Conservation (phyloP, 1,284 basidiomycete genomes). For the Apiotrichum akiyoshidainum region DNA sequence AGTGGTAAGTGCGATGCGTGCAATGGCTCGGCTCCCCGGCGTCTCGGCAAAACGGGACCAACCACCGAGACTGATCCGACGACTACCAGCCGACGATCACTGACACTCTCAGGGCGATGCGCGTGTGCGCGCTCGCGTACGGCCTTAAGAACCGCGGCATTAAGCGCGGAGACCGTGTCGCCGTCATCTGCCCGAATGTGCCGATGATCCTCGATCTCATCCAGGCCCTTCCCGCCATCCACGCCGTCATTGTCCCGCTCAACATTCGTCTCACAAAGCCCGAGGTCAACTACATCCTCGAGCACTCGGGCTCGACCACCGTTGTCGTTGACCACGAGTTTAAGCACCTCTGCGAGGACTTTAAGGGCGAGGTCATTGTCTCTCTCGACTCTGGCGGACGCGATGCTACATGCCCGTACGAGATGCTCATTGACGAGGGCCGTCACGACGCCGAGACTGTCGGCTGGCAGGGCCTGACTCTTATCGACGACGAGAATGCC, state of each 20-base stretch:
- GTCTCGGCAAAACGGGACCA: too few relatives aligned
- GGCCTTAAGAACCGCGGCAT: slow-evolving; percentile 70
- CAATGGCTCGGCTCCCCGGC: not conserved
- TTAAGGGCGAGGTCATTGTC: slow-evolving; percentile 21
- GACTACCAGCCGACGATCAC: too few relatives aligned
- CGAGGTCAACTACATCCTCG: slow-evolving; percentile 23
- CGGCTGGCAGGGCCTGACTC: slow-evolving; percentile 18
- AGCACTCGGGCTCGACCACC: slow-evolving; percentile 15
- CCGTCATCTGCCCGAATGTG: slow-evolving; percentile 51
- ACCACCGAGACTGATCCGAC: slow-evolving; percentile 1
- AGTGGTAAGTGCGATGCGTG: slow-evolving; percentile 16
- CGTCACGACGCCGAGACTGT: slow-evolving; percentile 14
- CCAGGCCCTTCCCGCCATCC: slow-evolving; percentile 19
- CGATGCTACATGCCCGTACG: slow-evolving; percentile 18
- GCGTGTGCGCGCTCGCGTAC: slow-evolving; percentile 56
- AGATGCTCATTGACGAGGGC: slow-evolving; percentile 18
- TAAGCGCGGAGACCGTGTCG: slow-evolving; percentile 71
- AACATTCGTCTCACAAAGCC: slow-evolving; percentile 22
- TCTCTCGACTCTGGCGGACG: slow-evolving; percentile 16
- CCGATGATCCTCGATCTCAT: slow-evolving; percentile 23
- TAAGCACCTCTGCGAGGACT: slow-evolving; percentile 16
- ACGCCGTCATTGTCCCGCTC: slow-evolving; percentile 18
- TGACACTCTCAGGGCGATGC: slow-evolving; percentile 20
- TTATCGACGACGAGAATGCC: slow-evolving; percentile 22
- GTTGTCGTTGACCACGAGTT: slow-evolving; percentile 22